Evolutionary conservation across 306 rosid genomes (phyloP).

Genomic region (Glycyrrhiza uralensis): DNA sequence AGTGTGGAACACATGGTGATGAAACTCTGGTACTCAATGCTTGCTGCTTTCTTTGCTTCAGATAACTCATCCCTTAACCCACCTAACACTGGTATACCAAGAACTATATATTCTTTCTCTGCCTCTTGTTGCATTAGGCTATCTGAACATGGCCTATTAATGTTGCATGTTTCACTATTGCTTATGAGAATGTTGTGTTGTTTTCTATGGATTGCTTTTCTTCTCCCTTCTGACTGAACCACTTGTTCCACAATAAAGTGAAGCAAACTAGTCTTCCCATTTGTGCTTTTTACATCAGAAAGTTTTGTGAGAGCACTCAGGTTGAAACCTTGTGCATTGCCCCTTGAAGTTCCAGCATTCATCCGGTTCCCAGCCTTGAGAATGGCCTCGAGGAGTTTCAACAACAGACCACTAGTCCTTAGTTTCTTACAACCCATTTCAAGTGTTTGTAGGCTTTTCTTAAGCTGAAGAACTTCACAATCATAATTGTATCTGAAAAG

Average conservation of each 20-base stretch:
- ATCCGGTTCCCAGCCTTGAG: conserved; percentile 82
- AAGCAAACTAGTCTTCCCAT: conserved; percentile 72
- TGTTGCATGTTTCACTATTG: conserved; percentile 14
- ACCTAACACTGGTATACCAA: conserved; percentile 51
- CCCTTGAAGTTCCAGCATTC: conserved; percentile 92
- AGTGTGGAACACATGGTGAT: conserved; percentile 41
- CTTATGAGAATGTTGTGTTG: neutral
- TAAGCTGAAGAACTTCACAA: conserved; percentile 54
- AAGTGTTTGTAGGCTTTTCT: conserved; percentile 55
- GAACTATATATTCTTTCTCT: conserved; percentile 37
- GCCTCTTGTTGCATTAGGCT: conserved; percentile 24
- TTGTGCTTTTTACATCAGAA: conserved; percentile 71
- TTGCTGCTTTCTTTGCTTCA: conserved; percentile 68
- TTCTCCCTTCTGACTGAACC: conserved; percentile 63
- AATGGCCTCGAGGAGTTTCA: conserved; percentile 81
- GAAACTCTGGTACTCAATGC: conserved; percentile 51
- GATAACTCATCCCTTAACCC: conserved; percentile 51
- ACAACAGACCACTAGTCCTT: conserved; percentile 48
- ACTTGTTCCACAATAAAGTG: conserved; percentile 84
- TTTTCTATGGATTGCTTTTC: conserved; percentile 30
- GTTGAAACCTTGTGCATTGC: conserved; percentile 81
- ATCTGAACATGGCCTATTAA: too few species aligned
- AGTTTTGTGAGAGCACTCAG: conserved; percentile 63
- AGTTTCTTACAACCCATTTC: conserved; percentile 71
- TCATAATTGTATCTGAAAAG: conserved; percentile 62